These are phyloP conservation scores for Epichloe sp. DNA, from an alignment of 2,329 filamentous ascomycete species.

Conservation along the genomic window DNA sequence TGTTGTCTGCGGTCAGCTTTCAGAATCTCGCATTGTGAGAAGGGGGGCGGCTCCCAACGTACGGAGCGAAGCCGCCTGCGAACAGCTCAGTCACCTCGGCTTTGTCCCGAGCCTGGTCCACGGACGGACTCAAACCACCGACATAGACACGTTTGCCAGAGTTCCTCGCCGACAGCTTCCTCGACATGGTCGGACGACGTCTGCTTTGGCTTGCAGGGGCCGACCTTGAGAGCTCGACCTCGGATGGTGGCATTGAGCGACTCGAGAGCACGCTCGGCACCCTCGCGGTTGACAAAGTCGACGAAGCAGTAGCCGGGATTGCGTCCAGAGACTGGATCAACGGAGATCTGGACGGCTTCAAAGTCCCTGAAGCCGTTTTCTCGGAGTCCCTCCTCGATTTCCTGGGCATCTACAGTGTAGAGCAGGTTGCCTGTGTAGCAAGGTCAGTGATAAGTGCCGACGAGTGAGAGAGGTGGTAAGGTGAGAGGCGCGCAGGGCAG, in stretches of 20 bases:
- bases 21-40: not conserved
- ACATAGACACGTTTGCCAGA: conserved; percentile 30
- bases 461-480: too few species aligned
- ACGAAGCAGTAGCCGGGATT: conserved; percentile 61
- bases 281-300: conserved; percentile 44
- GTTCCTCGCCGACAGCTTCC: not conserved
- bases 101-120: conserved; percentile 33
- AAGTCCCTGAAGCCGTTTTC: conserved; percentile 24
- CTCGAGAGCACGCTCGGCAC: conserved; percentile 39
- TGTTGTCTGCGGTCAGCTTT: not conserved
- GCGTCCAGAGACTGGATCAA: conserved; percentile 53
- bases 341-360: conserved; percentile 52
- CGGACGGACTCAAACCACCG: conserved; percentile 35
- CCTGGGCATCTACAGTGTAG: conserved; percentile 37
- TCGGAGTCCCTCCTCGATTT: conserved; percentile 47
- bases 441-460: not conserved
- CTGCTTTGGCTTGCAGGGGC: conserved; percentile 47
- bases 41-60: conserved; percentile 9
- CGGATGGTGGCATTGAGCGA: conserved; percentile 41
- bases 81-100: conserved; percentile 34
- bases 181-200: not conserved
- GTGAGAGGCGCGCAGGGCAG: too few species aligned
- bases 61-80: conserved; percentile 24
- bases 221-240: conserved; percentile 48
- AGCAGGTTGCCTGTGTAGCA: conserved; percentile 36